phyloP scores from a whole-genome alignment of 2,329 filamentous ascomycete species.

The Penicillium sp. region DNA sequence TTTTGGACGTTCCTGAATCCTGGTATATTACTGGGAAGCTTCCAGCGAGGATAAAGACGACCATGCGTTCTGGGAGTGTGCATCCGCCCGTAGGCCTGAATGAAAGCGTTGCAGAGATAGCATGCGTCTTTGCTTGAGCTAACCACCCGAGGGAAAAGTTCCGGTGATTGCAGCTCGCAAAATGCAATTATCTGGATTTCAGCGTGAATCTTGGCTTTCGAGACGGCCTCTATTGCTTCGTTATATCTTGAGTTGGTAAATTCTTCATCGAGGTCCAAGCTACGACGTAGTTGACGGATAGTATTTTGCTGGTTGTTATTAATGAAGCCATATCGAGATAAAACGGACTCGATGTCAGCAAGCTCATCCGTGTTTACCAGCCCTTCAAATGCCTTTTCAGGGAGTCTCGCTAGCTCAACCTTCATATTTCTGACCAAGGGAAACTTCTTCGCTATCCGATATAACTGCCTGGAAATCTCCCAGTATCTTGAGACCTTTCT shows the following conservation, averaged over 20 bases:
- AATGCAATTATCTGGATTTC: slow-evolving; percentile 28
- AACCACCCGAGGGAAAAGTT: slow-evolving; percentile 21
- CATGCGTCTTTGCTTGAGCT: slow-evolving; percentile 33
- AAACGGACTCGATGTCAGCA: not conserved
- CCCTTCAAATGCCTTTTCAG: slow-evolving; percentile 28
- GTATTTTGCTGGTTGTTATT: slow-evolving; percentile 6
- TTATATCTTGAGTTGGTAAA: not conserved
- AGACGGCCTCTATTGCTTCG: not conserved
- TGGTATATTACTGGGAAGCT: not conserved
- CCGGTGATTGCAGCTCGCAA: slow-evolving; percentile 22
- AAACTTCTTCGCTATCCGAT: slow-evolving; percentile 35
- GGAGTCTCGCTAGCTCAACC: slow-evolving; percentile 36
- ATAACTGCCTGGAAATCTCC: slow-evolving; percentile 40
- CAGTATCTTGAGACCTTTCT: slow-evolving; percentile 44
- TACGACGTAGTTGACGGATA: not conserved
- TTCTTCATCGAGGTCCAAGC: not conserved
- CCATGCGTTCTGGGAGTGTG: slow-evolving; percentile 26
- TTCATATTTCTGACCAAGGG: slow-evolving; percentile 33
- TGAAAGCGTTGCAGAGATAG: slow-evolving; percentile 27
- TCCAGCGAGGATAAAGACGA: slow-evolving; percentile 18
- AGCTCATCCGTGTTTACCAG: slow-evolving; percentile 1
- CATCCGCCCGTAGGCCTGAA: slow-evolving; percentile 17
- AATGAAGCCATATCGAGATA: slow-evolving; percentile 7
- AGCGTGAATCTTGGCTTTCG: slow-evolving; percentile 21
- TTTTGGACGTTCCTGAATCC: not conserved